Evolutionary conservation across 2,329 filamentous ascomycete species (phyloP).

Genomic region (Camillea tinctor): DNA sequence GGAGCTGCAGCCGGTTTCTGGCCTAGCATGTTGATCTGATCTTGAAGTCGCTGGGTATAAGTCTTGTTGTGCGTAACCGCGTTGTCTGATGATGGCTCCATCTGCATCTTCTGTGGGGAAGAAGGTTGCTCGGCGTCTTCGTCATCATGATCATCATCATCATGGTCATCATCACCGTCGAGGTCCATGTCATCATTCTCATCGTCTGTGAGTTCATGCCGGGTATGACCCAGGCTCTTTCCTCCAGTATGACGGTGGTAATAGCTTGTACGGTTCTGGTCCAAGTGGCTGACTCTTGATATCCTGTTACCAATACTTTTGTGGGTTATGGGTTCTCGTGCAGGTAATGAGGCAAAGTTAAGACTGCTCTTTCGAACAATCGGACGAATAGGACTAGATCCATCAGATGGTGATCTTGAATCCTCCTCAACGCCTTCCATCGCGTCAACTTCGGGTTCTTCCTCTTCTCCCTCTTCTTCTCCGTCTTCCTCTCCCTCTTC

Average conservation of each 20-base stretch:
- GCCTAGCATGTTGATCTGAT: constrained; percentile 78
- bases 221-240: constrained; percentile 61
- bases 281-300: constrained; percentile 76
- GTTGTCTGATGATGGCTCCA: constrained; percentile 47
- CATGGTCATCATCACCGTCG: constrained; percentile 47
- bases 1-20: constrained; percentile 52
- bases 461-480: background rate
- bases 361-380: constrained; percentile 90
- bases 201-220: constrained; percentile 39
- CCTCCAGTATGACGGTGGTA: constrained; percentile 72
- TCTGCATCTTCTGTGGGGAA: constrained; percentile 41
- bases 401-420: constrained; percentile 60
- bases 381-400: constrained; percentile 72
- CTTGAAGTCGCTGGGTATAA: constrained; percentile 89
- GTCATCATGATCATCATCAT: constrained; percentile 39
- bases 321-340: constrained; percentile 83
- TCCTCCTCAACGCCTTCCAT: constrained; percentile 30
- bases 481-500: too few species aligned
- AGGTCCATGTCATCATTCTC: constrained; percentile 45
- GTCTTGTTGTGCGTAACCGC: constrained; percentile 73
- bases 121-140: constrained; percentile 18
- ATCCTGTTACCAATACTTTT: constrained; percentile 75
- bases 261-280: constrained; percentile 70
- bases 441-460: constrained; percentile 18
- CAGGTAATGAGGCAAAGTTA: constrained; percentile 89